These are phyloP conservation scores for Wallacemonas sp. DNA, from an alignment of 208 protist genomes.

Conservation along the genomic window DNA sequence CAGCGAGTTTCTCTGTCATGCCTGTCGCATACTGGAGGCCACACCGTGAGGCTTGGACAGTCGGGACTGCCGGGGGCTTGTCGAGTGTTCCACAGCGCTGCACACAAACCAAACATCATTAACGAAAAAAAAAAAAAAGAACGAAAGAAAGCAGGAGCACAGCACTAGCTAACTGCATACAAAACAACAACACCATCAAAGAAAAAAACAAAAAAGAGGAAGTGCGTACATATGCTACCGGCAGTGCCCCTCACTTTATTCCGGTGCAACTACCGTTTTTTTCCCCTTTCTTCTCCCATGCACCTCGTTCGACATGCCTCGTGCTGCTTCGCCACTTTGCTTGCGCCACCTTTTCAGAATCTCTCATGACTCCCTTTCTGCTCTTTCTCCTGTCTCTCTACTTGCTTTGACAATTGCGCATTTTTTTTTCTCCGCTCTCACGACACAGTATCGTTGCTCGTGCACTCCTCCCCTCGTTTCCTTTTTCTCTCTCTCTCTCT, in stretches of 20 bases:
- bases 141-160: not conserved
- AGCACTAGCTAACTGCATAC: not conserved
- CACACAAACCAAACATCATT: no score
- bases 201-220: not conserved
- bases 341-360: no score
- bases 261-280: not conserved
- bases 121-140: not conserved
- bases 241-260: not conserved
- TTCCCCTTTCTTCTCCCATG: slow-evolving; percentile 4
- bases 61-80: no score
- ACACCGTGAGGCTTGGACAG: not conserved
- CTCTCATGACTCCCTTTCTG: no score
- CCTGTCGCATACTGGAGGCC: slow-evolving; percentile 49
- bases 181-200: not conserved
- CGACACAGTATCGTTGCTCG: no score
- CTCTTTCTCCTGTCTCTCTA: no score
- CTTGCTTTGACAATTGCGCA: no score
- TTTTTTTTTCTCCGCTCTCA: no score
- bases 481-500: no score
- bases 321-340: no score
- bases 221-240: not conserved
- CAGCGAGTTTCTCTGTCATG: slow-evolving; percentile 72
- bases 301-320: not conserved
- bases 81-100: no score
- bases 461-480: no score